Base-by-base conservation (phyloP, 805 yeast species). In the Barnettozyma botsteinii region DNA sequence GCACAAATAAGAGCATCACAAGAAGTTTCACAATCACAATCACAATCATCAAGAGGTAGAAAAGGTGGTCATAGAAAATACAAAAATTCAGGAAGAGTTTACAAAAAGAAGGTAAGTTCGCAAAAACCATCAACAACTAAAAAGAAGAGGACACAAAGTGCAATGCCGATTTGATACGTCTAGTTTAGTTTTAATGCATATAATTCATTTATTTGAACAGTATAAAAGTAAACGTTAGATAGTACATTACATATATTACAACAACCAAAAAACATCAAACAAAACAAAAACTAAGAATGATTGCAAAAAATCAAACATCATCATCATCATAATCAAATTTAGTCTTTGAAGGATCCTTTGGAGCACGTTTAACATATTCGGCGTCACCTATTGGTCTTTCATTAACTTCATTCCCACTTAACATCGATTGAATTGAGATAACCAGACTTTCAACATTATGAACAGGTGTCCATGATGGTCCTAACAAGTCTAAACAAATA, bases 401-500 rank as follows among this genome's bases (percentile, higher is more conserved):
- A 24, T 57, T 47, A 11, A 56, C 41, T 0, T 50, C 50, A 49
- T 82, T 82, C 3, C 73, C 68, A 10, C 66, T 66, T 31, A 82
- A 57, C 78, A 82, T 75, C 28, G 83, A 75, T 50, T 83, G 88
- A 17, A 82, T 57, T 12, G 87, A 79, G 19, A 83, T 41, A 10
- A 72, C 56, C 0, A 75, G 58, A 1, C 73, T 62, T 29, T 68
- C 69, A 1, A 77, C 57, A 1, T 52, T 46, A 15, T 56, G 60
- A 1, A 50, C 45, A 2, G 59, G 60, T 1, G 59, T 45, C 59
- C 60, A 55, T 7, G 49, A 49, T 1, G 53, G 69, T 3, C 83
- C 86, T 27, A 82, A 59, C 2, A 83, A 60, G 51, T 82, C 77
- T 17, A 82, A 61, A 53, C 91, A 82, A n/a, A 82, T 82, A 51